Conservation (phyloP, 768 basidiomycete genomes). For the Mycena galopus region DNA sequence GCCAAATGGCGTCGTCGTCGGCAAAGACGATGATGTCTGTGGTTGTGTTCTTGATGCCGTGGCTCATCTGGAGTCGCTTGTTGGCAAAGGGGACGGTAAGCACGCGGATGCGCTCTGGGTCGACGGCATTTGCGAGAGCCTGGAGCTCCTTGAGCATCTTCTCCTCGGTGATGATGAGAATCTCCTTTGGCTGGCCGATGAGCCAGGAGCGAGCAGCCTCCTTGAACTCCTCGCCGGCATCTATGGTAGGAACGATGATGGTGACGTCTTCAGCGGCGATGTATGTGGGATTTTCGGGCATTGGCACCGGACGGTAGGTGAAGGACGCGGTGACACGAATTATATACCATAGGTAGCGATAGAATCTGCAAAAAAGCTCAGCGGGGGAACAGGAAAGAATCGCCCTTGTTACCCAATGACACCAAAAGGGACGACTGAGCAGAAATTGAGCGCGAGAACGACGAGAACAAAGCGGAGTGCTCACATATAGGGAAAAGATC, state of each 20-base stretch:
- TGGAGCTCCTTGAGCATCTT: slow-evolving; percentile 92
- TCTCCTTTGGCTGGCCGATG: slow-evolving; percentile 88
- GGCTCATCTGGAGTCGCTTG: slow-evolving; percentile 94
- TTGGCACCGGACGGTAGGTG: slow-evolving; percentile 89
- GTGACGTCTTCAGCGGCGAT: slow-evolving; percentile 93
- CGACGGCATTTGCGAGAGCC: slow-evolving; percentile 89
- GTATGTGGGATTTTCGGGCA: slow-evolving; percentile 93
- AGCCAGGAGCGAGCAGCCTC: slow-evolving; percentile 95
- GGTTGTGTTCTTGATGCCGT: slow-evolving; percentile 90
- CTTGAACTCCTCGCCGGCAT: slow-evolving; percentile 96
- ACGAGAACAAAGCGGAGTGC: slow-evolving; percentile 47
- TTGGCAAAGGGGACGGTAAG: slow-evolving; percentile 94
- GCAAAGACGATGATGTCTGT: slow-evolving; percentile 96
- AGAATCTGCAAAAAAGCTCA: slow-evolving; percentile 69
- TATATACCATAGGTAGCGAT: slow-evolving; percentile 93
- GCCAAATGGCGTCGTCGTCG: slow-evolving; percentile 97
- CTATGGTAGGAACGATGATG: slow-evolving; percentile 96
- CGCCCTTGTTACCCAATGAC: slow-evolving; percentile 74
- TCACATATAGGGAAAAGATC: slow-evolving; percentile 93
- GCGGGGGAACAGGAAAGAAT: not conserved
- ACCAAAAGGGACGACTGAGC: slow-evolving; percentile 87
- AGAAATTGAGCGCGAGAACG: slow-evolving; percentile 35
- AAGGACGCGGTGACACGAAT: slow-evolving; percentile 86
- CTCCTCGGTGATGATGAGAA: slow-evolving; percentile 82
- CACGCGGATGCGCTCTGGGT: slow-evolving; percentile 86